phyloP scores from a whole-genome alignment of 805 yeast genomes.

The Saturnispora serradocipensis region DNA sequence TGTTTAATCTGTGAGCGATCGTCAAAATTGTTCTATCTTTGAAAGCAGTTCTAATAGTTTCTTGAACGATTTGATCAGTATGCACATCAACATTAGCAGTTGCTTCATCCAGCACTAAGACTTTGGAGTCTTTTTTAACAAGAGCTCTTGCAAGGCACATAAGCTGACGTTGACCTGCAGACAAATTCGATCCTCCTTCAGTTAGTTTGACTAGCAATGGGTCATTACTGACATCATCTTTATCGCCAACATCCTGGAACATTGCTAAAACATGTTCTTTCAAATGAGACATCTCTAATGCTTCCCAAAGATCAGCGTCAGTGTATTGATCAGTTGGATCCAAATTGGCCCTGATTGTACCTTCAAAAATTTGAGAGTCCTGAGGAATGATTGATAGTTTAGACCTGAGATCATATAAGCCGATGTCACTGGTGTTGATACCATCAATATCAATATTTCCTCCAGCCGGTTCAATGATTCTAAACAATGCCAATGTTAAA shows the following conservation, averaged over 20 bases:
- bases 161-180: conserved; percentile 83
- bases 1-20: conserved; percentile 77
- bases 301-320: conserved; percentile 80
- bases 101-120: conserved; percentile 74
- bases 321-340: conserved; percentile 66
- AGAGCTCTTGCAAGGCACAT: conserved; percentile 77
- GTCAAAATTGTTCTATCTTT: conserved; percentile 71
- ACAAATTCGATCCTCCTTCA: conserved; percentile 52
- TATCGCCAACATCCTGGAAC: conserved; percentile 37
- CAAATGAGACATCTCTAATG: conserved; percentile 68
- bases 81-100: conserved; percentile 87
- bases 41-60: conserved; percentile 68
- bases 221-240: conserved; percentile 29
- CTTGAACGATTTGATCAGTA: conserved; percentile 69
- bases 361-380: conserved; percentile 88
- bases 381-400: conserved; percentile 83
- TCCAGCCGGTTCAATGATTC: conserved; percentile 69
- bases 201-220: conserved; percentile 21
- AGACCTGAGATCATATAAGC: conserved; percentile 69
- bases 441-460: conserved; percentile 63
- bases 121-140: conserved; percentile 45
- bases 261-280: conserved; percentile 50
- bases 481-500: conserved; percentile 71
- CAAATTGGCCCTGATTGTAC: conserved; percentile 73
- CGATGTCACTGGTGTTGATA: conserved; percentile 55